Base-by-base conservation (phyloP, 805 yeast genomes). In the Wickerhamiella parazyma region DNA sequence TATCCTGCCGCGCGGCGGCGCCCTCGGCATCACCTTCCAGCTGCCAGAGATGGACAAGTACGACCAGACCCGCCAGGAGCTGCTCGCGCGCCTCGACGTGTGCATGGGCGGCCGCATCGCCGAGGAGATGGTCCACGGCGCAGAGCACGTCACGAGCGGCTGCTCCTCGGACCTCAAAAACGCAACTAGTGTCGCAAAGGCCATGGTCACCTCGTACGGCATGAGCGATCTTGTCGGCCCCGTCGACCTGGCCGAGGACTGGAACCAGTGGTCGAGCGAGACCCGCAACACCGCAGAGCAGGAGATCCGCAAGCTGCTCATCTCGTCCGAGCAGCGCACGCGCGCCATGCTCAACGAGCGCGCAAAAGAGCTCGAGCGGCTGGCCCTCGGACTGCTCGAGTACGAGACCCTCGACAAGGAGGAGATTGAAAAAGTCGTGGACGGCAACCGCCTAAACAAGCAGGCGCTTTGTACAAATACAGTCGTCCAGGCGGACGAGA, bases 61-160 rank as follows among this genome's bases (percentile, higher is more conserved):
- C 48, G 97, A 89, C 58, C 81, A 83, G 63, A 85, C 95, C 25
- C 81, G 75, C 60, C 75, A 71, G 48, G 97, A 91, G 64, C 83
- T 95, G 60, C 70, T 80, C 50, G 95, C 97, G 0, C 70, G 94
- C 50, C 65, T 91, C 51, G 98, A 91, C 61, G 98, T 91, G 40
- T 86, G 95, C 60, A 91, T 91, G 98, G 99, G 98, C 48, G 99
- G 99, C 50, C 87, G 87, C 61, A 78, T 86, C 46, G 98, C 98
- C 24, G 99, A 91, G 67, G 96, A 89, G 59, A 68, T 84, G 70
- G 71, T 82, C 40, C 83, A 84, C 58, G 98, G 98, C 1, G 72
- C 78, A 37, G 95, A 84, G 45, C 83, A 87, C 58, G 94, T 91
- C 10, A 89, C 97, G 3, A 76, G 89, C 55, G 98, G 98, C 6